Evolutionary conservation across 2,329 filamentous ascomycete species (phyloP).

Genomic region (Cladophialophora psammophila): DNA sequence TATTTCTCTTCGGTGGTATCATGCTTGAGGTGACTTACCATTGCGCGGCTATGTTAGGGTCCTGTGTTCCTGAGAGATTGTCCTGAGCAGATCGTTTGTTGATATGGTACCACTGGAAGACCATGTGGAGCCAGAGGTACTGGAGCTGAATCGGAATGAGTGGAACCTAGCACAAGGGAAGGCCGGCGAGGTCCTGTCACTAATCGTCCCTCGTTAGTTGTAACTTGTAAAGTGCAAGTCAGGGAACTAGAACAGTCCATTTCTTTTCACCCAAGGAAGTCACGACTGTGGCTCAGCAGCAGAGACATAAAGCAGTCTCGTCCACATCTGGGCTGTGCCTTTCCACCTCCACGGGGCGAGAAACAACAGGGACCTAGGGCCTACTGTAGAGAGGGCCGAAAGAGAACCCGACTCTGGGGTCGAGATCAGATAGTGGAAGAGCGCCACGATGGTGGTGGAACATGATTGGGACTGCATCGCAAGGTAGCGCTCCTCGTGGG

Average conservation of each 20-base stretch:
- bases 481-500: slow-evolving; percentile 9
- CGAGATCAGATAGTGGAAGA: slow-evolving; percentile 17
- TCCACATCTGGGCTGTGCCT: background rate
- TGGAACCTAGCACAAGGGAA: slow-evolving; percentile 4
- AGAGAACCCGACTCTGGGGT: slow-evolving; percentile 5
- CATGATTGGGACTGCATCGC: slow-evolving; percentile 16
- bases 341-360: background rate
- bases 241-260: slow-evolving; percentile 4
- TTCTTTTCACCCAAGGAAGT: slow-evolving; percentile 5
- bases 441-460: background rate
- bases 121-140: slow-evolving; percentile 4
- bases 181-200: slow-evolving; percentile 1
- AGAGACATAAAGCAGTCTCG: background rate
- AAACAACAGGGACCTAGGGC: slow-evolving; percentile 2
- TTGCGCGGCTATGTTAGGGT: slow-evolving; percentile 9
- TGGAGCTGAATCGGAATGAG: slow-evolving; percentile 10
- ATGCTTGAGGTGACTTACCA: slow-evolving; percentile 12
- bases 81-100: slow-evolving; percentile 7
- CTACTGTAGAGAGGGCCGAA: slow-evolving; percentile 14
- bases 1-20: slow-evolving; percentile 1
- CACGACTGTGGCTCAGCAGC: slow-evolving; percentile 11
- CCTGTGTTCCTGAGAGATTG: slow-evolving; percentile 1
- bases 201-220: background rate
- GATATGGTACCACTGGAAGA: slow-evolving; percentile 1
- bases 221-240: slow-evolving; percentile 1